These are phyloP conservation scores for Stachybotrys chartarum DNA, from an alignment of 2,329 filamentous ascomycete genomes.

Conservation along the genomic window DNA sequence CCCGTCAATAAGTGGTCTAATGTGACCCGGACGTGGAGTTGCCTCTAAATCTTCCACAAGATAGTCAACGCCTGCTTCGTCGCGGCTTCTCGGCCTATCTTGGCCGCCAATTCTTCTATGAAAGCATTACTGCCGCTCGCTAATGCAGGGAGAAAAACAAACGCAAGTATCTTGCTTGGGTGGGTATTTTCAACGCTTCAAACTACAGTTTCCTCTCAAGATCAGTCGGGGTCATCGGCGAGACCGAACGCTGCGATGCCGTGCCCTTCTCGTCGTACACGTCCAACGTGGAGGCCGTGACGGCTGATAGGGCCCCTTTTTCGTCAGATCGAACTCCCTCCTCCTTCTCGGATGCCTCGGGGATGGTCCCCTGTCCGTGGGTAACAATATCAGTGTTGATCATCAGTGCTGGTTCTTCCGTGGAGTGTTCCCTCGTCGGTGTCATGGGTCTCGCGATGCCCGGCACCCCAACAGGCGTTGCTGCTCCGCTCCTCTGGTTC, in stretches of 20 bases:
- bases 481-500: slow-evolving; percentile 4
- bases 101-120: no score
- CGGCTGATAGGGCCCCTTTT: neutral
- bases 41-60: no score
- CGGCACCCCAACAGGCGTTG: neutral
- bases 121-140: neutral
- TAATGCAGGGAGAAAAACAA: neutral
- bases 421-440: neutral
- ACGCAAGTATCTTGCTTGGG: neutral
- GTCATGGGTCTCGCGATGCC: neutral
- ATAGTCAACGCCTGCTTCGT: no score
- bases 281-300: neutral
- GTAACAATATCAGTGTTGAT: neutral
- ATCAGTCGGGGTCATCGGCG: neutral
- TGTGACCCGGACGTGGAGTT: no score
- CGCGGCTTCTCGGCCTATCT: no score
- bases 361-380: neutral
- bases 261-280: neutral
- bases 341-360: neutral
- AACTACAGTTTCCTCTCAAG: neutral
- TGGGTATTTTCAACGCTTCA: neutral
- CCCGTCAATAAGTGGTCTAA: no score
- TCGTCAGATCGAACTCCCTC: neutral
- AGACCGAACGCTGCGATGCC: neutral
- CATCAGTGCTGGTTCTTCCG: neutral